Percentiles rank a stretch among this genome's conserved stretches.
Evolutionary conservation across 2,329 filamentous ascomycete species (phyloP).

Genomic region (Fusarium siculi): DNA sequence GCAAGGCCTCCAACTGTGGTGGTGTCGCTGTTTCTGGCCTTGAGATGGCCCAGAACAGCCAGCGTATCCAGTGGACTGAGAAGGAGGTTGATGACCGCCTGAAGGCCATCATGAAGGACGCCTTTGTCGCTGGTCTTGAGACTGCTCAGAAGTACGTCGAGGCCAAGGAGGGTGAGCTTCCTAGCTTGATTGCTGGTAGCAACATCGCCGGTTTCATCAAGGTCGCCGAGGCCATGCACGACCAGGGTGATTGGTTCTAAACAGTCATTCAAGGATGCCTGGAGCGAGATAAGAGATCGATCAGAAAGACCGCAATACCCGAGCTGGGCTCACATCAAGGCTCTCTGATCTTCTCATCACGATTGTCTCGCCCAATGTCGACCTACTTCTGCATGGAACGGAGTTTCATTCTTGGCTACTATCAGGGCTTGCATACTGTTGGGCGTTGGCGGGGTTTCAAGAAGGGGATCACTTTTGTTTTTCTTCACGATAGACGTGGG

Average conservation of each 20-base stretch:
- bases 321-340: slow-evolving; percentile 41
- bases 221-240: slow-evolving; percentile 92
- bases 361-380: slow-evolving; percentile 4
- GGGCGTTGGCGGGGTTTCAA: slow-evolving; percentile 44
- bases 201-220: slow-evolving; percentile 99
- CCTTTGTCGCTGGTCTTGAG: slow-evolving; percentile 88
- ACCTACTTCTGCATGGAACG: slow-evolving; percentile 18
- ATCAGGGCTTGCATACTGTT: slow-evolving; percentile 42
- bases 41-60: slow-evolving; percentile 98
- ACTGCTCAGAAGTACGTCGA: slow-evolving; percentile 91
- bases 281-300: slow-evolving; percentile 19
- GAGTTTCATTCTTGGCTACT: slow-evolving; percentile 36
- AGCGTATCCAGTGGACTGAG: slow-evolving; percentile 83
- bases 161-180: slow-evolving; percentile 82
- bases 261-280: neutral
- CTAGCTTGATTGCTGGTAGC: slow-evolving; percentile 89
- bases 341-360: slow-evolving; percentile 18
- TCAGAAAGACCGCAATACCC: slow-evolving; percentile 34
- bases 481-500: slow-evolving; percentile 32
- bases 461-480: slow-evolving; percentile 26
- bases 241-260: slow-evolving; percentile 92
- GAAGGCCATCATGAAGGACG: slow-evolving; percentile 93
- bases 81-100: slow-evolving; percentile 94
- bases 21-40: slow-evolving; percentile 97
- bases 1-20: slow-evolving; percentile 97